Conservation (phyloP, 441 rosid species). For the Erodium chrysanthum region DNA sequence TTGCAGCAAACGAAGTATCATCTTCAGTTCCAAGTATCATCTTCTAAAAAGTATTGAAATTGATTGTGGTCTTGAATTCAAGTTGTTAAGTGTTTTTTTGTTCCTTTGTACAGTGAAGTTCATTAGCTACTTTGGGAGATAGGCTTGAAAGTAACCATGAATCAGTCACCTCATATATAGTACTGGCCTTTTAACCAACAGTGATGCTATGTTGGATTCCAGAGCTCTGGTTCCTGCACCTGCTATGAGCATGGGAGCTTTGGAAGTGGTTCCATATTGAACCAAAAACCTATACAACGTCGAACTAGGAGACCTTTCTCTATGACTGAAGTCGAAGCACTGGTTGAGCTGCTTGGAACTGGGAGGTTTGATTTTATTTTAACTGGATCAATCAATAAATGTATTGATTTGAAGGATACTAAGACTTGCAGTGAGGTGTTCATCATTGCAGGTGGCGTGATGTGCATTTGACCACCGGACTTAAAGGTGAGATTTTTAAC, state of each 20-base stretch:
- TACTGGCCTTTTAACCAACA: slow-evolving; percentile 25
- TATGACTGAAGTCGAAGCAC: slow-evolving; percentile 90
- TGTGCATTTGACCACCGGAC: slow-evolving; percentile 78
- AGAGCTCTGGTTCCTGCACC: too few species aligned
- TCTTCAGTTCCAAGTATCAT: too few species aligned
- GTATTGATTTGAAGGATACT: too few species aligned
- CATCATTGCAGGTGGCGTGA: slow-evolving; percentile 74
- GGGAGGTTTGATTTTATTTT: slow-evolving; percentile 49
- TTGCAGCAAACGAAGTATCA: too few species aligned
- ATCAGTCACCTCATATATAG: slow-evolving; percentile 25
- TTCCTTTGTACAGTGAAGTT: background rate
- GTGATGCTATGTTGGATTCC: too few species aligned
- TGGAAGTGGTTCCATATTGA: too few species aligned
- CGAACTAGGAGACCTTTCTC: slow-evolving; percentile 99
- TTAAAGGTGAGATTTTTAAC: slow-evolving; percentile 51
- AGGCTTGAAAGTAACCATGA: slow-evolving; percentile 32
- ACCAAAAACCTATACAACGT: slow-evolving; percentile 46
- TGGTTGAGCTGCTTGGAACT: slow-evolving; percentile 93
- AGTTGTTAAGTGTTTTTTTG: background rate
- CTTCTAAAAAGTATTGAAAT: too few species aligned
- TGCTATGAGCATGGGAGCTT: too few species aligned
- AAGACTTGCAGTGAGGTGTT: background rate
- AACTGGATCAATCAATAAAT: background rate
- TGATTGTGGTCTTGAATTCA: background rate
- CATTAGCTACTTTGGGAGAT: slow-evolving; percentile 23